A percentile compares a stretch with the other conserved stretches of the same genome.
These are phyloP conservation scores for Persicaria tinctoria DNA, from an alignment of 148 eudicot species.

Conservation along the genomic window DNA sequence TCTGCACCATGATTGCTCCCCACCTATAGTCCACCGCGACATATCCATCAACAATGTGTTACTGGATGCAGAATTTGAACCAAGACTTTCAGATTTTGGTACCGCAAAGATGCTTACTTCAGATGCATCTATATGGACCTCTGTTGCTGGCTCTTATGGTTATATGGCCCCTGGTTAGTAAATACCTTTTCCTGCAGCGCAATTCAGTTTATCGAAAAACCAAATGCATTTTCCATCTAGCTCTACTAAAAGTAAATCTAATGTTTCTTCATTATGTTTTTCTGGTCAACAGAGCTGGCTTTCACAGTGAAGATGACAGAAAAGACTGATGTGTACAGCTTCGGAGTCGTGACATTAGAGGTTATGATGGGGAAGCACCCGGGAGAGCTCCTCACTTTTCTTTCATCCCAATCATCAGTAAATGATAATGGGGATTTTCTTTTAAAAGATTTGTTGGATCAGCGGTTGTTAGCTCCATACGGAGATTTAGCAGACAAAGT, in stretches of 20 bases:
- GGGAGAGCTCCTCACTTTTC: slow-evolving; percentile 11
- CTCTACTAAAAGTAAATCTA: background rate
- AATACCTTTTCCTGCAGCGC: background rate
- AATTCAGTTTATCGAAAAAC: background rate
- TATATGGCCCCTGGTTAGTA: slow-evolving; percentile 30
- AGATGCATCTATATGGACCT: slow-evolving; percentile 22
- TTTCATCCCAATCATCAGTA: background rate
- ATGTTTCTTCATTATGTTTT: background rate
- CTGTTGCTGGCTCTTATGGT: slow-evolving; percentile 30
- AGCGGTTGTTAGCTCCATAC: slow-evolving; percentile 13
- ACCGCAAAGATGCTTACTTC: slow-evolving; percentile 22
- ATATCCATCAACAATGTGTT: slow-evolving; percentile 29
- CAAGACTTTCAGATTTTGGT: slow-evolving; percentile 25
- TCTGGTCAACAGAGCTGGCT: slow-evolving; percentile 22
- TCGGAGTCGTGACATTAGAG: slow-evolving; percentile 22
- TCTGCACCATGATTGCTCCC: slow-evolving; percentile 24
- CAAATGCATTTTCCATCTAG: background rate
- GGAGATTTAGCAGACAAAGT: slow-evolving; percentile 8
- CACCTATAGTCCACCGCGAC: slow-evolving; percentile 26
- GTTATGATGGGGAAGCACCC: slow-evolving; percentile 25
- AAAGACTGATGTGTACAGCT: slow-evolving; percentile 28
- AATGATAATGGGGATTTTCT: background rate
- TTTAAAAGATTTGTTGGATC: slow-evolving; percentile 19
- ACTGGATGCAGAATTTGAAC: slow-evolving; percentile 16
- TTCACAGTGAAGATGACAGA: slow-evolving; percentile 23